Evolutionary conservation across 495 filamentous ascomycete species (phyloP), one percentile per base, ranked within the genome.

Genomic region (Lepraria neglecta): DNA sequence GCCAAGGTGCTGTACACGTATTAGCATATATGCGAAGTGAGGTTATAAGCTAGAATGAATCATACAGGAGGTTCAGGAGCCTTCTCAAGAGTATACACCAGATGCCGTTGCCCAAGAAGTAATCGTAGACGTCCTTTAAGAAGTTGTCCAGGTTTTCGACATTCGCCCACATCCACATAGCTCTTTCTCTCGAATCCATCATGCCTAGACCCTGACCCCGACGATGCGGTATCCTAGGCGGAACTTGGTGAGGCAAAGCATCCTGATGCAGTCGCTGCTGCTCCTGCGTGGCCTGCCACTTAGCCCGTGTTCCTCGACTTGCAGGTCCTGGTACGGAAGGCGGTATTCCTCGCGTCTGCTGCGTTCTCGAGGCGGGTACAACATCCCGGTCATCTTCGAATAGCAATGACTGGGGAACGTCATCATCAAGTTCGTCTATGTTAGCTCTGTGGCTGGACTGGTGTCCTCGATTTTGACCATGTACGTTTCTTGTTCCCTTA

Each of bases 91-190:
- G 50, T 27, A 98, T 97, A 59, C 89, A 96, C 87, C 89, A 95
- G 27, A 96, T 86, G 7, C 94, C 94, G 64, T 87, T 83, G 0
- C 89, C 89, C 24, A 84, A 73, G 71, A 88, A 98, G 69, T 97
- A 98, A 46, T 85, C 79, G 71, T 97, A 98, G 28, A 97, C 92
- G 58, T 96, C 88, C 64, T 82, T 79, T 50, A 98, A 80, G 71
- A 97, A 97, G 62, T 85, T 87, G 71, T 98, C 94, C 61, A 98
- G 75, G 69, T 97, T 94, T 48, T 85, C 82, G 35, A 95, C 89
- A 68, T 96, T 97, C 60, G 89, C 88, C 91, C 94, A 98, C 69
- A 87, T 86, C 88, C 92, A 97, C 81, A 96, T 86, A 4, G 94
- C 92, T 72, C 85, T 89, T 67, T 91, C 85, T 73, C 86, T 88